Evolutionary conservation across 2,329 filamentous ascomycete species (phyloP).

Genomic region (Hymenoscyphus repandus): DNA sequence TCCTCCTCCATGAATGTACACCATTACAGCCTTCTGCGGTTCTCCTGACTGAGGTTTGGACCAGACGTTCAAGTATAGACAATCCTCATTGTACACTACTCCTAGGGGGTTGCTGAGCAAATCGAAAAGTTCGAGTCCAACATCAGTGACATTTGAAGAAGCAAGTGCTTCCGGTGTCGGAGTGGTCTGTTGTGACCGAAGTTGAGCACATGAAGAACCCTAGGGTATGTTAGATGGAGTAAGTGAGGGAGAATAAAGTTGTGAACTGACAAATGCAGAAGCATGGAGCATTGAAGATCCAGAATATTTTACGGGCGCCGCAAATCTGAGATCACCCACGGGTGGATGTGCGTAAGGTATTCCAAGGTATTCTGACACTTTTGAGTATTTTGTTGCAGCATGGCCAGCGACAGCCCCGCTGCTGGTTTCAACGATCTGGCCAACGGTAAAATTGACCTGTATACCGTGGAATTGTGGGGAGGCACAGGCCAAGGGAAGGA

Average conservation of each 20-base stretch:
- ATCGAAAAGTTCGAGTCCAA: constrained; percentile 15
- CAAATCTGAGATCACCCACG: constrained; percentile 34
- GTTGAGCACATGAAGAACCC: constrained; percentile 11
- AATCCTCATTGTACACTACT: constrained; percentile 30
- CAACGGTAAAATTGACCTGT: constrained; percentile 13
- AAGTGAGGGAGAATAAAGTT: neutral
- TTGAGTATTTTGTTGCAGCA: constrained; percentile 10
- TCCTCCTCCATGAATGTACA: constrained; percentile 40
- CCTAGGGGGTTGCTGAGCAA: neutral
- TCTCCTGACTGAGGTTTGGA: constrained; percentile 27
- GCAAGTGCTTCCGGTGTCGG: constrained; percentile 4
- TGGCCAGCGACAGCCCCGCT: constrained; percentile 20
- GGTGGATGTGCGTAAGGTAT: constrained; percentile 37
- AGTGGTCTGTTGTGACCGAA: neutral
- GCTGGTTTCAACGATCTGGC: constrained; percentile 17
- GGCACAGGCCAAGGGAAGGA: constrained; percentile 9
- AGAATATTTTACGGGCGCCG: constrained; percentile 26
- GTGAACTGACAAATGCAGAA: constrained; percentile 17
- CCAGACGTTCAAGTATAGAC: constrained; percentile 34
- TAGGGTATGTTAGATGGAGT: constrained; percentile 5
- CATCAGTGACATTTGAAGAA: constrained; percentile 17
- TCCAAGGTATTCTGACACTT: constrained; percentile 32
- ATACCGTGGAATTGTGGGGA: constrained; percentile 1
- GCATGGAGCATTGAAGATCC: constrained; percentile 13
- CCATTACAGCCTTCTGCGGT: constrained; percentile 36